These are phyloP conservation scores for Penicilliopsis zonata DNA, from an alignment of 495 filamentous ascomycete genomes.

Conservation along the genomic window DNA sequence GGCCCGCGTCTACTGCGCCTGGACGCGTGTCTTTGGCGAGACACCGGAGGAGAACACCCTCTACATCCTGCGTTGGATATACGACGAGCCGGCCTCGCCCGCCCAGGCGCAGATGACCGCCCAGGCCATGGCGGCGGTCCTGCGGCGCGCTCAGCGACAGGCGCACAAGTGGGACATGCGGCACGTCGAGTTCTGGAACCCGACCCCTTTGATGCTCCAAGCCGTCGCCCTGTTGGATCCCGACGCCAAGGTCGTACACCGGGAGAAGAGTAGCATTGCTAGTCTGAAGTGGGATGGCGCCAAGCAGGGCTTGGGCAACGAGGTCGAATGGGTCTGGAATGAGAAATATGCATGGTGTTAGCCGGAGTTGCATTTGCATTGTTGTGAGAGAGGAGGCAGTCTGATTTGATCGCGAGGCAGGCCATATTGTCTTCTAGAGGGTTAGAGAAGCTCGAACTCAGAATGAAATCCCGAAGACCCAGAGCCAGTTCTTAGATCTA, in stretches of 20 bases:
- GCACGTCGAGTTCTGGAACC: conserved; percentile 55
- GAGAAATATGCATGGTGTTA: conserved; percentile 97
- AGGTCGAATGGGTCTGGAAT: conserved; percentile 75
- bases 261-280: conserved; percentile 51
- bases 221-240: conserved; percentile 46
- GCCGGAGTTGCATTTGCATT: too few relatives aligned
- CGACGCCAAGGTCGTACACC: conserved; percentile 36
- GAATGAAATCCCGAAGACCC: too few relatives aligned
- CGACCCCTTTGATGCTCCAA: conserved; percentile 38
- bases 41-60: conserved; percentile 51
- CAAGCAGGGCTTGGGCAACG: conserved; percentile 30
- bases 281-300: conserved; percentile 53
- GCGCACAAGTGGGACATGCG: conserved; percentile 47
- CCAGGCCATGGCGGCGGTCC: conserved; percentile 36
- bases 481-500: too few relatives aligned
- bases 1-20: conserved; percentile 61
- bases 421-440: too few relatives aligned
- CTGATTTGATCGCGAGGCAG: too few relatives aligned
- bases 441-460: too few relatives aligned
- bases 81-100: conserved; percentile 40
- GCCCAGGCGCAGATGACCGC: conserved; percentile 25
- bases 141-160: conserved; percentile 41
- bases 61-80: conserved; percentile 65
- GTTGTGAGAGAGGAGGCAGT: too few relatives aligned
- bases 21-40: conserved; percentile 61